Percentiles rank a stretch among this genome's conserved stretches.
Evolutionary conservation across 2,329 filamentous ascomycete species (phyloP).

Genomic region (Passalora sequoiae): DNA sequence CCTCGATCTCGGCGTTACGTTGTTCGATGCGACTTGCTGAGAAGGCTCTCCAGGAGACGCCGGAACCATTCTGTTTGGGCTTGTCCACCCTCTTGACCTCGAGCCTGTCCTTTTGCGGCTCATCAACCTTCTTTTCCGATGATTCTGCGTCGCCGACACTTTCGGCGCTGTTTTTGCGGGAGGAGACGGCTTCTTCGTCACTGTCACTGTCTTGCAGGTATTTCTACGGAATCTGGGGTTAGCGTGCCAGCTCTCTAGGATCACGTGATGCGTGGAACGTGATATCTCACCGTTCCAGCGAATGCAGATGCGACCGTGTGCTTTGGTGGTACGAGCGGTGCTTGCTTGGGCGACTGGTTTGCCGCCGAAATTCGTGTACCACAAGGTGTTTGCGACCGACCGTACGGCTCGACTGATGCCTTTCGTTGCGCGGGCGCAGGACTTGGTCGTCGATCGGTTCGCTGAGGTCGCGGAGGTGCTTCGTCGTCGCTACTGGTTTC

Average conservation of each 20-base stretch:
- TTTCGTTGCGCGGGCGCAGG: slow-evolving; percentile 27
- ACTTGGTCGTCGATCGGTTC: slow-evolving; percentile 23
- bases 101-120: slow-evolving; percentile 12
- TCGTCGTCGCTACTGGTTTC: slow-evolving; percentile 31
- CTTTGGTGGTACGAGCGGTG: slow-evolving; percentile 17
- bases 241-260: slow-evolving; percentile 9
- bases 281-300: slow-evolving; percentile 28
- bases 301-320: slow-evolving; percentile 34
- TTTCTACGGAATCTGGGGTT: slow-evolving; percentile 24
- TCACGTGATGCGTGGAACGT: slow-evolving; percentile 14
- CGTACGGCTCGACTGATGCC: slow-evolving; percentile 14
- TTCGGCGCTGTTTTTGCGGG: slow-evolving; percentile 28
- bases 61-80: slow-evolving; percentile 29
- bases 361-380: slow-evolving; percentile 19
- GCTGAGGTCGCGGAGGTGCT: slow-evolving; percentile 9
- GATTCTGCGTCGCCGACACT: slow-evolving; percentile 8
- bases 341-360: slow-evolving; percentile 12
- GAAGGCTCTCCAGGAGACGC: slow-evolving; percentile 35
- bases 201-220: slow-evolving; percentile 33
- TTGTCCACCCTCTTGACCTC: slow-evolving; percentile 32
- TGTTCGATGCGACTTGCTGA: slow-evolving; percentile 32
- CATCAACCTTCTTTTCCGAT: slow-evolving; percentile 4
- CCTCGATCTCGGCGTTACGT: slow-evolving; percentile 31
- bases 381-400: slow-evolving; percentile 24
- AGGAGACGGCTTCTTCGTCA: slow-evolving; percentile 30